Base-by-base conservation (phyloP, 495 filamentous ascomycete species). In the Penicillium subrubescens region DNA sequence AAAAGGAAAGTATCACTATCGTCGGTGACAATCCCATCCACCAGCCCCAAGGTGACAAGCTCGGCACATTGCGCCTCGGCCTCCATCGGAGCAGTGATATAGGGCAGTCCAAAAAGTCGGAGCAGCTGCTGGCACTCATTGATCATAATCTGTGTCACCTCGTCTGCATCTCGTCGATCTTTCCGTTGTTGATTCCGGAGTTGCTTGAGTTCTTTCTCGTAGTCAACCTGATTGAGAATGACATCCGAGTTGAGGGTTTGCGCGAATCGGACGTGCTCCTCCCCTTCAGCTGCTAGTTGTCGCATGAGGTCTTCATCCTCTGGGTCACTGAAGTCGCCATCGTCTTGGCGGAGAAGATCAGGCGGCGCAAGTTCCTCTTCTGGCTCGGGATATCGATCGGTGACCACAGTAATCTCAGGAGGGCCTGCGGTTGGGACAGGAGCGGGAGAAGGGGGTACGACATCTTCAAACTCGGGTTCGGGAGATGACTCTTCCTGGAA, bases 1-100 rank as follows among this genome's bases (percentile, higher is more conserved):
- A 99, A 99, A 14, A 99, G 86, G 72, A 99, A 98, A n/a, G 88
- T 93, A 82, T 99, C 95, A 14, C 88, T 92, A 72, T 99, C 95
- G 70, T 99, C 95, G 0, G 95, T 99, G n/a, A 99, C 93, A 67
- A 98, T 96, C 11, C 95, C 95, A 72, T 99, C 95, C 25, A 99
- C 95, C 4, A 99, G 84, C 0, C 91, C 90, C 7, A 97, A 80
- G 1, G 77, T 78, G 4, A 98, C 93, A 7, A 99, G 85, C 73
- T 97, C 91, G 25, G 95, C 95, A 71, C 95, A 99, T 71, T 99
- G 95, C 11, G 95, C 95, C 83, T 99, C 95, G 8, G 95, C 95
- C 84, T 99, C 95, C 95, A 97, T 97, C 2, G 95, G 95, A 0
- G 95, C 95, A 0, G 94, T 98, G 69, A 99, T 90, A 74, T 97